These are phyloP conservation scores for Zymoseptoria pseudotritici DNA, from an alignment of 2,329 filamentous ascomycete species.

Conservation along the genomic window DNA sequence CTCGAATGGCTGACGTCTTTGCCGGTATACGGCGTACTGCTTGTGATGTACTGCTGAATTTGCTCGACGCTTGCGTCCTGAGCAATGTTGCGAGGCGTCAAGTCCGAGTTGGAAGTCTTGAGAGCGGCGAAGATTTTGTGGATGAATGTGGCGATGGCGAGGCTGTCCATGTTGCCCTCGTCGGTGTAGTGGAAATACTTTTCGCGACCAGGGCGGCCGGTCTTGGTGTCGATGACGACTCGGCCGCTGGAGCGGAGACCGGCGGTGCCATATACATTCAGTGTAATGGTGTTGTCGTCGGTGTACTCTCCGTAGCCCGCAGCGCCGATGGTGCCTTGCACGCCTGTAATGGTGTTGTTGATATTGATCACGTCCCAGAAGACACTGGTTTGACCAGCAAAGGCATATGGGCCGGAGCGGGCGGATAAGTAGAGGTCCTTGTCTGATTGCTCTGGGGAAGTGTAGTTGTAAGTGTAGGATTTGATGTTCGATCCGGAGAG, in stretches of 20 bases:
- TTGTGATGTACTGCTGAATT: constrained; percentile 46
- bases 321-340: constrained; percentile 49
- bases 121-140: constrained; percentile 43
- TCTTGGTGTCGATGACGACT: constrained; percentile 47
- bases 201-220: constrained; percentile 48
- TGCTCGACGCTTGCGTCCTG: constrained; percentile 41
- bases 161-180: constrained; percentile 36
- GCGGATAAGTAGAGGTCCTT: constrained; percentile 40
- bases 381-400: constrained; percentile 46
- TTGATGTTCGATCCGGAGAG: constrained; percentile 47
- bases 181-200: constrained; percentile 46
- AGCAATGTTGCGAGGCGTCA: constrained; percentile 45
- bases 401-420: constrained; percentile 47
- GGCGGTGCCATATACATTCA: constrained; percentile 52
- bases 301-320: constrained; percentile 43
- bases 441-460: constrained; percentile 37
- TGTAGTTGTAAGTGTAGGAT: constrained; percentile 45
- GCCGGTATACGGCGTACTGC: constrained; percentile 37
- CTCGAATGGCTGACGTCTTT: constrained; percentile 50
- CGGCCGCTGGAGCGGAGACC: constrained; percentile 45
- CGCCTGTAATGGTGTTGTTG: constrained; percentile 37
- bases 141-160: constrained; percentile 46
- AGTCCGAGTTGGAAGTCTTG: constrained; percentile 27
- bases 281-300: constrained; percentile 45
- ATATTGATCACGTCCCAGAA: constrained; percentile 51